Percentiles rank a stretch among this genome's conserved stretches.
These are phyloP conservation scores for Populus davidiana DNA, from an alignment of 345 rosid species.

Conservation along the genomic window DNA sequence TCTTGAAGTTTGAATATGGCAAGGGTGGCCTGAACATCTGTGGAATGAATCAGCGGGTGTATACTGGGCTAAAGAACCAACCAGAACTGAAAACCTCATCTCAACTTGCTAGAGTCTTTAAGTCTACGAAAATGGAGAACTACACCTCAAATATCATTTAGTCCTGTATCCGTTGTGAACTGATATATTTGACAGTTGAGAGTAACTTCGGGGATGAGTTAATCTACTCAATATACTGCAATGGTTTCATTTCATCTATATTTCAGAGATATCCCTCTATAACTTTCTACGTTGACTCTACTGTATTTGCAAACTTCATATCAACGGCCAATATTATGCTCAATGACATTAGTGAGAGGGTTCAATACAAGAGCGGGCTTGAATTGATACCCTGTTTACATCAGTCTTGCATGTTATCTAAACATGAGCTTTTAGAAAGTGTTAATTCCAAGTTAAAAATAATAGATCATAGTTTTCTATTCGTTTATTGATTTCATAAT, in stretches of 20 bases:
- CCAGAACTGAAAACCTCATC: neutral
- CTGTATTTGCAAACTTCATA: no score
- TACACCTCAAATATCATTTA: no score
- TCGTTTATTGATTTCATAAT: no score
- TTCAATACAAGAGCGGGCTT: neutral
- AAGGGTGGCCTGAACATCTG: neutral
- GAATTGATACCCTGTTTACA: neutral
- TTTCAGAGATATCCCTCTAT: no score
- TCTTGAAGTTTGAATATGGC: neutral
- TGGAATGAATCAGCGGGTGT: neutral
- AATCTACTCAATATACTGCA: no score
- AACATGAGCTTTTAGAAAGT: no score
- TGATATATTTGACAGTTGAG: neutral
- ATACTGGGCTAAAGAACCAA: no score
- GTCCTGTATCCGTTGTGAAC: no score
- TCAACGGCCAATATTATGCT: neutral
- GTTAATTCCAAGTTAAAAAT: no score
- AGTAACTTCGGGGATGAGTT: neutral
- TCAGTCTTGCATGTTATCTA: no score
- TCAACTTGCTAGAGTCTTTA: neutral
- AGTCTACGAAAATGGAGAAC: neutral
- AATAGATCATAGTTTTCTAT: no score
- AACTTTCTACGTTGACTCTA: neutral
- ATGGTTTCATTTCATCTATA: no score
- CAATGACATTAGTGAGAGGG: neutral